Percentiles rank a stretch among this genome's conserved stretches.
These are phyloP conservation scores for Magnolia changhungtana DNA, from an alignment of 164 flowering plant genomes.

Conservation along the genomic window DNA sequence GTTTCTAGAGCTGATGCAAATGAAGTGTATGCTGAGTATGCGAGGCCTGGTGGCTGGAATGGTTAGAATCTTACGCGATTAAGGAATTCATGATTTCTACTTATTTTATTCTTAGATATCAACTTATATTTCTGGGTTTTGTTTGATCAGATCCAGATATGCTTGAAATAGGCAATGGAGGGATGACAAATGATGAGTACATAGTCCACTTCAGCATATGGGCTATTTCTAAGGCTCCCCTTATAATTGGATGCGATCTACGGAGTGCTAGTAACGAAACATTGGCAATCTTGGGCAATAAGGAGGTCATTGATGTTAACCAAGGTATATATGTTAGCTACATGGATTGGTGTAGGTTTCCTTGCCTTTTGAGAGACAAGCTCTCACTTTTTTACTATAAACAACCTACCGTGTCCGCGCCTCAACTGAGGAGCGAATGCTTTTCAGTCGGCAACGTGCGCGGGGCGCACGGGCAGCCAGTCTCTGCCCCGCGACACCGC, in stretches of 20 bases:
- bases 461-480: too few species aligned
- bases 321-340: conserved; percentile 42
- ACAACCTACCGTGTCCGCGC: too few species aligned
- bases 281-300: conserved; percentile 55
- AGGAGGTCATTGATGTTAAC: conserved; percentile 77
- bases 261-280: conserved; percentile 58
- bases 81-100: too few species aligned
- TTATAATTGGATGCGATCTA: conserved; percentile 85
- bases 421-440: too few species aligned
- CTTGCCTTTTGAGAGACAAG: too few species aligned
- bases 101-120: neutral
- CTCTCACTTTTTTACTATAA: too few species aligned
- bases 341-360: too few species aligned
- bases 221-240: conserved; percentile 94
- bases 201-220: conserved; percentile 78
- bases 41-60: conserved; percentile 95
- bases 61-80: conserved; percentile 32
- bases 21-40: conserved; percentile 64
- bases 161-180: conserved; percentile 97
- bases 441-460: too few species aligned
- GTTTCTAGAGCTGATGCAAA: conserved; percentile 70
- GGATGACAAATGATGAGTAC: conserved; percentile 80
- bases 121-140: neutral
- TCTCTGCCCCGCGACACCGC: too few species aligned
- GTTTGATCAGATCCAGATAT: conserved; percentile 78